Conservation (phyloP, 129 eudicot genomes). For the Helianthus annuus region HanXRQr2.0-SUNRISE NC_035440.2:59796011-59796510, state of each 20-base stretch:
- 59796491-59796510: conserved; percentile 64
- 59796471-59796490: conserved; percentile 71
- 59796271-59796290: conserved; percentile 68
- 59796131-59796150: conserved; percentile 78
- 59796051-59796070: conserved; percentile 72
- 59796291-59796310: conserved; percentile 61
- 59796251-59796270: conserved; percentile 74
- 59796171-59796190: conserved; percentile 80
- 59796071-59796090: conserved; percentile 76
- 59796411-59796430: conserved; percentile 70
- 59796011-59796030: conserved; percentile 83
- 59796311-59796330: conserved; percentile 58
- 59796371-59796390: conserved; percentile 88
- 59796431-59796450: conserved; percentile 90
- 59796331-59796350: conserved; percentile 72
- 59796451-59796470: conserved; percentile 74
- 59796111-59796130: conserved; percentile 62
- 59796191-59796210: conserved; percentile 67
- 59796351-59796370: conserved; percentile 59
- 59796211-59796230: conserved; percentile 54
- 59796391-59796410: conserved; percentile 92
- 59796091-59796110: conserved; percentile 79
- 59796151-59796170: conserved; percentile 91
- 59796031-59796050: conserved; percentile 69
- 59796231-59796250: conserved; percentile 46